Base-by-base conservation (phyloP, 1,139 yeast species). In the Pichia sp. region DNA sequence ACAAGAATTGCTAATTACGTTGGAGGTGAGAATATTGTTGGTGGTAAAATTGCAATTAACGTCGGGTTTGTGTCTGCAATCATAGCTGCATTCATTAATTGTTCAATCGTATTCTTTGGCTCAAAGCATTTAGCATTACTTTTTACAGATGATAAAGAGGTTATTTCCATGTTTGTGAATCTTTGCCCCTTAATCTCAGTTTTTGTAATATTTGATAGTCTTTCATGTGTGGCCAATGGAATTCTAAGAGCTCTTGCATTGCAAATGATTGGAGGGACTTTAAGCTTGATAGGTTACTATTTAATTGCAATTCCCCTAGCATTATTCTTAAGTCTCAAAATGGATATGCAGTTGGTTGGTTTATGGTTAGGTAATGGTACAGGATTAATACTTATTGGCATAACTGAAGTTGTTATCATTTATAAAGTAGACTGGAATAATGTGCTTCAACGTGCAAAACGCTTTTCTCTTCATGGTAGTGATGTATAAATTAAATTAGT, bases 341-440 rank as follows among this genome's bases (percentile, higher is more conserved):
- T 69, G 9, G 76, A 76, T 42, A 65, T 76, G 65, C 71, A 76
- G 48, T 69, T 89, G 12, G 63, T 68, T 26, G 97, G 97, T 0
- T 69, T 92, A 47, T 92, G 98, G 98, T 58, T 81, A n/a, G 96
- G 96, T 8, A 78, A 88, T 49, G 87, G 92, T 1, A 63, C 78
- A 39, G 97, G 95, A 0, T 75, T 89, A 75, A 63, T 81, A 35
- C 56, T 80, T 32, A 88, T 92, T 53, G 89, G 89, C 1, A 45
- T 74, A 0, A 70, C 76, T 22, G 95, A 90, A 58, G 63, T 74
- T 1, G 70, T 69, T 53, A 74, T 67, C 49, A 78, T 79, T 8
- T 57, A 71, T 32, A 61, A 62, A n/a, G 77, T 80, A 5, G 70
- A 80, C 55, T 82, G 87, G 87, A 67, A 72, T 3, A 58, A 59